Evolutionary conservation across 139 green algal species (phyloP).

Genomic region (Tetradesmus lagerheimii): DNA sequence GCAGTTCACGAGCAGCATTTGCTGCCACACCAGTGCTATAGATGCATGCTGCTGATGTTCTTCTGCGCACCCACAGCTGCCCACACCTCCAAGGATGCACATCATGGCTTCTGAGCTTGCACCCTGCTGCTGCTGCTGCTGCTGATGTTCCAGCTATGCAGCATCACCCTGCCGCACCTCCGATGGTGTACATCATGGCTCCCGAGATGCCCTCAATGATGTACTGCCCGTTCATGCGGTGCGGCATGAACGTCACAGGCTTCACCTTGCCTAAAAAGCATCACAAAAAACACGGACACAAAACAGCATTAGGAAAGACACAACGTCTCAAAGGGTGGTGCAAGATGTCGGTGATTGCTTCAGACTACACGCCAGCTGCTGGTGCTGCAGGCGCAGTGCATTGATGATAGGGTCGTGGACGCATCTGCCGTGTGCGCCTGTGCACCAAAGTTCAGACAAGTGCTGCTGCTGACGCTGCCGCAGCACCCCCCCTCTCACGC

Average conservation of each 20-base stretch:
- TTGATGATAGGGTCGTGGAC: too few relatives aligned
- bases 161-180: slow-evolving; percentile 46
- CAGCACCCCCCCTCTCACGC: too few relatives aligned
- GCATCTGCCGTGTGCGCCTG: background rate
- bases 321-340: too few relatives aligned
- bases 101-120: too few relatives aligned
- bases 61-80: too few relatives aligned
- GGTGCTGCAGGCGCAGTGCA: background rate
- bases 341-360: too few relatives aligned
- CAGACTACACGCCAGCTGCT: too few relatives aligned
- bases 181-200: slow-evolving; percentile 76
- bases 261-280: slow-evolving; percentile 53
- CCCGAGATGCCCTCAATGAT: slow-evolving; percentile 76
- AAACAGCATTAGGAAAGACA: background rate
- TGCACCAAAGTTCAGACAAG: too few relatives aligned
- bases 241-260: slow-evolving; percentile 71
- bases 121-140: slow-evolving; percentile 2
- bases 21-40: too few relatives aligned
- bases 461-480: background rate
- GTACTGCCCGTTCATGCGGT: slow-evolving; percentile 76
- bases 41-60: too few relatives aligned
- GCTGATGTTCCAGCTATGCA: background rate
- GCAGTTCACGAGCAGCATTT: too few relatives aligned
- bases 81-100: too few relatives aligned
- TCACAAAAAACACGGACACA: background rate